Conservation (phyloP, 179 eudicot species). For the Actinidia arguta region DNA sequence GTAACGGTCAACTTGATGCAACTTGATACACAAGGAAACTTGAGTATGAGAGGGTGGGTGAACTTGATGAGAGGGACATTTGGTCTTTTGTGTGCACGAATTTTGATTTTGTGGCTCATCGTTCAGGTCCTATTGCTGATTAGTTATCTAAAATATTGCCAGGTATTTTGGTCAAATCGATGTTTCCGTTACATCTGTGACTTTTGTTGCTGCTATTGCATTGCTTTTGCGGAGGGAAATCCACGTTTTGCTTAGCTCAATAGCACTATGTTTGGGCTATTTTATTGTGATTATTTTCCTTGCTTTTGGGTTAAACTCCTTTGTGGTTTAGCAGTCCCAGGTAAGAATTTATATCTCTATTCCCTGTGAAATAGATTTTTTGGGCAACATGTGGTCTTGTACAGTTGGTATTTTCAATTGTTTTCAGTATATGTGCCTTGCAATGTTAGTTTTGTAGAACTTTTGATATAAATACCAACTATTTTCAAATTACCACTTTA, state of each 20-base stretch:
- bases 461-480: neutral
- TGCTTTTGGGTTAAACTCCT: constrained; percentile 98
- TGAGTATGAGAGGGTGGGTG: neutral
- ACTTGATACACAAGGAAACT: neutral
- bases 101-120: neutral
- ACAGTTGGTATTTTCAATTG: neutral
- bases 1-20: neutral
- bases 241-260: constrained; percentile 98
- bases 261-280: constrained; percentile 93
- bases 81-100: neutral
- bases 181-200: constrained; percentile 90
- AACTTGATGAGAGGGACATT: neutral
- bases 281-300: constrained; percentile 97
- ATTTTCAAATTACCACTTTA: too few species aligned
- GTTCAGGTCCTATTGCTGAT: constrained; percentile 7
- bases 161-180: constrained; percentile 91
- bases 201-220: constrained; percentile 84
- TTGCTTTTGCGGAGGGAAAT: constrained; percentile 91
- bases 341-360: constrained; percentile 42
- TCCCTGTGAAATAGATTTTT: neutral
- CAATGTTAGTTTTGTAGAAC: neutral
- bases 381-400: neutral
- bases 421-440: neutral
- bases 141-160: constrained; percentile 21
- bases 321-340: constrained; percentile 84